Evolutionary conservation across 768 basidiomycete species (phyloP).

Genomic region (Scleroderma citrinum): DNA sequence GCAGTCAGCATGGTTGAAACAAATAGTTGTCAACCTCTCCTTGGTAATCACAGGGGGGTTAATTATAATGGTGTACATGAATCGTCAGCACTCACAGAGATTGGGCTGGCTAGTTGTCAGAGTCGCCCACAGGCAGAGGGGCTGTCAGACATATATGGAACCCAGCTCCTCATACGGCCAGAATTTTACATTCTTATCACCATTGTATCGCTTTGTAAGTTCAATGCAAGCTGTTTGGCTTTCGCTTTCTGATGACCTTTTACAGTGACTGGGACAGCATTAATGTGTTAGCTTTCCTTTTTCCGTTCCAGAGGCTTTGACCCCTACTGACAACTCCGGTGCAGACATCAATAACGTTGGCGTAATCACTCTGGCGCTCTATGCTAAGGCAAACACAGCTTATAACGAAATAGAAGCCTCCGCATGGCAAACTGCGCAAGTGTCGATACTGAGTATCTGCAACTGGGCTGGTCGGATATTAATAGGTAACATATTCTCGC

Average conservation of each 20-base stretch:
- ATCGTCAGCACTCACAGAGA: neutral
- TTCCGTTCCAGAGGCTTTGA: neutral
- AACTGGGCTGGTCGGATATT: conserved; percentile 76
- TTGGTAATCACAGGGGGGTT: neutral
- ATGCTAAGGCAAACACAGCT: conserved; percentile 48
- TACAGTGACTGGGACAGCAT: conserved; percentile 63
- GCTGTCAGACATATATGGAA: conserved; percentile 49
- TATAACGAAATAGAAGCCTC: conserved; percentile 65
- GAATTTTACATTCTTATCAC: conserved; percentile 66
- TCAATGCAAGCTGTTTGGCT: neutral
- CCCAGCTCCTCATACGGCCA: conserved; percentile 38
- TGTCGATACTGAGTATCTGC: conserved; percentile 74
- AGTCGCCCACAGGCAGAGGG: conserved; percentile 11
- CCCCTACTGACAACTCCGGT: too few relatives aligned
- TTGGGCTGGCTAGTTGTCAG: neutral
- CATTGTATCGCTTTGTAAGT: conserved; percentile 54
- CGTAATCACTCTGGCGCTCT: conserved; percentile 64
- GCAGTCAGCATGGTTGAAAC: neutral
- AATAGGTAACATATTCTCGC: conserved; percentile 44
- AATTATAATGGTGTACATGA: neutral
- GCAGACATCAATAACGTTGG: conserved; percentile 83
- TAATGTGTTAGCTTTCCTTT: conserved; percentile 56
- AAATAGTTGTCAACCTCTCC: neutral
- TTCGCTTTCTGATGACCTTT: conserved; percentile 1
- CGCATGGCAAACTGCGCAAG: conserved; percentile 79